These are phyloP conservation scores for Dipteronia dyeriana DNA, from an alignment of 345 rosid genomes.

Conservation along the genomic window DNA sequence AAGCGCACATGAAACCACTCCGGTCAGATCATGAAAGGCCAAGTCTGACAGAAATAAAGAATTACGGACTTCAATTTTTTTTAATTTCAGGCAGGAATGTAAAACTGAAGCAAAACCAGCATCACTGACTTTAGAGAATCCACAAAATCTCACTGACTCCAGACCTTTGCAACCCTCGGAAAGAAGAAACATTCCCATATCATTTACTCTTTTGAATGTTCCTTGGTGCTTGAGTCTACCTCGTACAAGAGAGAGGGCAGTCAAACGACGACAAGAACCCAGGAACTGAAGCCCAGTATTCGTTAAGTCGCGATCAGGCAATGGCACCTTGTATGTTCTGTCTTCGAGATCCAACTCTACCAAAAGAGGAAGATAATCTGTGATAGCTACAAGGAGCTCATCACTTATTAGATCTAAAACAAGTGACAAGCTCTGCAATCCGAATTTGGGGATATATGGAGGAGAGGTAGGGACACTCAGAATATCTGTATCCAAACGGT, in stretches of 20 bases:
- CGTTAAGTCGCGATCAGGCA: conserved; percentile 44
- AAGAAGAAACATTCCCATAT: conserved; percentile 71
- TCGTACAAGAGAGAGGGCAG: conserved; percentile 51
- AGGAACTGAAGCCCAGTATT: conserved; percentile 55
- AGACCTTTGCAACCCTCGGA: conserved; percentile 59
- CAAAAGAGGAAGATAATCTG: conserved; percentile 45
- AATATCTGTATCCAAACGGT: conserved; percentile 19
- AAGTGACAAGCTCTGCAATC: conserved; percentile 57
- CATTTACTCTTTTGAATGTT: conserved; percentile 62
- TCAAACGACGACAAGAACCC: conserved; percentile 42
- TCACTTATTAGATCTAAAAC: conserved; percentile 57
- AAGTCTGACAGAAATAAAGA: conserved; percentile 61
- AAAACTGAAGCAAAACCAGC: conserved; percentile 72
- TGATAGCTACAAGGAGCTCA: conserved; percentile 42
- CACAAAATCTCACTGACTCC: conserved; percentile 54
- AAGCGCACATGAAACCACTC: conserved; percentile 44
- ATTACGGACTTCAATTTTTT: conserved; percentile 59
- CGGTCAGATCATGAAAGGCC: conserved; percentile 59
- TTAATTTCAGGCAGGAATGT: conserved; percentile 53
- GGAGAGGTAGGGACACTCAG: conserved; percentile 27
- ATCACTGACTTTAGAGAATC: conserved; percentile 69
- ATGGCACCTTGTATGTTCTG: conserved; percentile 48
- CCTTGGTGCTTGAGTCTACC: conserved; percentile 48
- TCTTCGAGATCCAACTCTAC: conserved; percentile 70
- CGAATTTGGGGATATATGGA: conserved; percentile 28